phyloP scores from a whole-genome alignment of 495 filamentous ascomycete species.

The Penicillium taxi region DNA sequence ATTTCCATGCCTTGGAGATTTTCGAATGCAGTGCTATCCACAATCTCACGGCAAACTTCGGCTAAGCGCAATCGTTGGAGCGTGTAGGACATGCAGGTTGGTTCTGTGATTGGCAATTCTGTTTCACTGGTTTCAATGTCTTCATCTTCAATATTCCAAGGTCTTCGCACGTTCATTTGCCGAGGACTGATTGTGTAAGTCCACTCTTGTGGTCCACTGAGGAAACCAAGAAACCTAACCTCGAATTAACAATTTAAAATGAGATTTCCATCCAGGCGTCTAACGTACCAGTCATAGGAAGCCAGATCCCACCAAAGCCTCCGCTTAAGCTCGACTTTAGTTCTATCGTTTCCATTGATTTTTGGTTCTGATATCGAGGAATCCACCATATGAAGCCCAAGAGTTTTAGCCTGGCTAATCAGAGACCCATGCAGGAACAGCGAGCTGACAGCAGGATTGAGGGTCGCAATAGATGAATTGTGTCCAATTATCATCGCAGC shows the following conservation, averaged over 20 bases:
- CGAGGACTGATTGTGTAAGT: constrained; percentile 38
- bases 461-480: constrained; percentile 22
- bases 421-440: constrained; percentile 28
- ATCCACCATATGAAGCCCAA: constrained; percentile 43
- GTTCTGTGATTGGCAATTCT: constrained; percentile 13
- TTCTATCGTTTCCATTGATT: constrained; percentile 9
- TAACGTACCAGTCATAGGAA: constrained; percentile 38
- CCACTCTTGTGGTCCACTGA: constrained; percentile 44
- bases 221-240: constrained; percentile 26
- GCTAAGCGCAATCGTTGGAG: constrained; percentile 34
- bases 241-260: neutral
- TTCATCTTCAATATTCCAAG: constrained; percentile 26
- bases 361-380: constrained; percentile 10
- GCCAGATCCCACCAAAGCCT: constrained; percentile 42
- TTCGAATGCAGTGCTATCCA: constrained; percentile 28
- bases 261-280: neutral
- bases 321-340: constrained; percentile 31
- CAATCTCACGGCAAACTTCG: constrained; percentile 33
- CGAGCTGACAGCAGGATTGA: constrained; percentile 20
- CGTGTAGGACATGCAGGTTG: constrained; percentile 40
- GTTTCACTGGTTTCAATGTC: constrained; percentile 5
- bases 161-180: constrained; percentile 37
- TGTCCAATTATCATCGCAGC: constrained; percentile 36
- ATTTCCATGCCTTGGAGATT: constrained; percentile 24
- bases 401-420: constrained; percentile 30